Evolutionary conservation across 345 rosid species (phyloP).

Genomic region (Gossypium longicalyx): DNA sequence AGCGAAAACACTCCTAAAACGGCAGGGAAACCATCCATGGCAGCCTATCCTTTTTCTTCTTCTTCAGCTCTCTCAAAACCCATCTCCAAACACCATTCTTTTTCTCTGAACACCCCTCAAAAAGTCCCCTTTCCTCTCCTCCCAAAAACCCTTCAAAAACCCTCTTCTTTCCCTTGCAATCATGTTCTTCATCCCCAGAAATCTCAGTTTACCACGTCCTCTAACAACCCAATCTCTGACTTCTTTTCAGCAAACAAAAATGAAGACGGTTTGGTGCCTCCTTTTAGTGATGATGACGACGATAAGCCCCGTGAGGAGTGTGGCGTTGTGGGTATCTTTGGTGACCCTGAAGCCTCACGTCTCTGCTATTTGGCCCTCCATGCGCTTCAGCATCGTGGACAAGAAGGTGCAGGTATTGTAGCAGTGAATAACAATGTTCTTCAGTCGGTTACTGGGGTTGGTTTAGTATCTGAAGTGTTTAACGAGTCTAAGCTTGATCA

Average conservation of each 20-base stretch:
- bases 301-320: slow-evolving; percentile 98
- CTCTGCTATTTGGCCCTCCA: slow-evolving; percentile 91
- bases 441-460: slow-evolving; percentile 87
- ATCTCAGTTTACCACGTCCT: slow-evolving; percentile 20
- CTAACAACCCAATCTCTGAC: slow-evolving; percentile 40
- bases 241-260: slow-evolving; percentile 17
- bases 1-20: neutral
- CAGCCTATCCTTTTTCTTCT: slow-evolving; percentile 28
- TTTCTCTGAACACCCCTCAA: slow-evolving; percentile 22
- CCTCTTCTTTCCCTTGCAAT: slow-evolving; percentile 26
- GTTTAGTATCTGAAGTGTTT: slow-evolving; percentile 91
- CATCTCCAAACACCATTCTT: slow-evolving; percentile 9
- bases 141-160: slow-evolving; percentile 43
- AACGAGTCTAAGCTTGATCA: slow-evolving; percentile 78
- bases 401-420: slow-evolving; percentile 99
- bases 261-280: neutral
- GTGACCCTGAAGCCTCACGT: slow-evolving; percentile 88
- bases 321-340: slow-evolving; percentile 92
- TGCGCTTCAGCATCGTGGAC: slow-evolving; percentile 96
- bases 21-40: slow-evolving; percentile 28
- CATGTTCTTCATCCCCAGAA: slow-evolving; percentile 22
- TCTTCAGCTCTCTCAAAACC: slow-evolving; percentile 14
- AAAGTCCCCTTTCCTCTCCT: slow-evolving; percentile 15
- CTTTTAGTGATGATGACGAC: slow-evolving; percentile 33
- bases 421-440: slow-evolving; percentile 64